Conservation (phyloP, 2,329 filamentous ascomycete genomes). For the Cordyceps farinosa region DNA sequence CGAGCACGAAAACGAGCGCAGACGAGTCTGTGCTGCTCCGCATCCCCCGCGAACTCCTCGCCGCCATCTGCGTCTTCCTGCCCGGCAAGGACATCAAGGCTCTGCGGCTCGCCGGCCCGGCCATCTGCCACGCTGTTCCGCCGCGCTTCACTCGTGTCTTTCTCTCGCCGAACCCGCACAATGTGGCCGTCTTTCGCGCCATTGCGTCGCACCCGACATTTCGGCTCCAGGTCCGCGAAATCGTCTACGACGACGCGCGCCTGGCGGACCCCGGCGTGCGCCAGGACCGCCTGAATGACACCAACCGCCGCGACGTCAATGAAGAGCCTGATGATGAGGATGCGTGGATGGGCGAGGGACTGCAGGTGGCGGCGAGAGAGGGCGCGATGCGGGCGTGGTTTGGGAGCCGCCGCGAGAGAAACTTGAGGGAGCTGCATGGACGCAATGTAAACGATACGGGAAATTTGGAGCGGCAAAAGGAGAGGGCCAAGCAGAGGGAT, state of each 20-base stretch:
- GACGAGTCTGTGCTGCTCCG: not conserved
- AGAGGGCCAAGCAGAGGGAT: not conserved
- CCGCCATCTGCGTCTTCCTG: not conserved
- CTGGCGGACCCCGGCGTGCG: not conserved
- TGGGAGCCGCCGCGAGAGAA: not conserved
- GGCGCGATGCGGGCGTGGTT: not conserved
- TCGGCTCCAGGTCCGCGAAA: slow-evolving; percentile 31
- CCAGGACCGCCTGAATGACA: not conserved
- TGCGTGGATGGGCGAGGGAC: not conserved
- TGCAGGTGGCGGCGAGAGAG: not conserved
- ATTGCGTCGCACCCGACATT: slow-evolving; percentile 35
- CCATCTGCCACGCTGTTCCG: not conserved
- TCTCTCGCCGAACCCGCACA: slow-evolving; percentile 36
- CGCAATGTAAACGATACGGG: not conserved
- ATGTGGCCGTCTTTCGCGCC: slow-evolving; percentile 35
- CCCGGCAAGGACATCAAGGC: slow-evolving; percentile 8
- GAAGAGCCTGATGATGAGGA: not conserved
- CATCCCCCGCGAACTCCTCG: not conserved
- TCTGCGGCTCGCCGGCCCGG: not conserved
- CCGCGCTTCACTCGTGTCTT: slow-evolving; percentile 30
- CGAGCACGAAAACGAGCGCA: not conserved
- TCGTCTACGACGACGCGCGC: slow-evolving; percentile 38
- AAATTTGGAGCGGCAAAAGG: not conserved
- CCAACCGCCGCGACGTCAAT: not conserved
- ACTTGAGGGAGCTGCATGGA: not conserved